Percentiles rank a stretch among this genome's conserved stretches.
Conservation (phyloP, 1,284 basidiomycete genomes). For the Moniliophthora roreri region DNA sequence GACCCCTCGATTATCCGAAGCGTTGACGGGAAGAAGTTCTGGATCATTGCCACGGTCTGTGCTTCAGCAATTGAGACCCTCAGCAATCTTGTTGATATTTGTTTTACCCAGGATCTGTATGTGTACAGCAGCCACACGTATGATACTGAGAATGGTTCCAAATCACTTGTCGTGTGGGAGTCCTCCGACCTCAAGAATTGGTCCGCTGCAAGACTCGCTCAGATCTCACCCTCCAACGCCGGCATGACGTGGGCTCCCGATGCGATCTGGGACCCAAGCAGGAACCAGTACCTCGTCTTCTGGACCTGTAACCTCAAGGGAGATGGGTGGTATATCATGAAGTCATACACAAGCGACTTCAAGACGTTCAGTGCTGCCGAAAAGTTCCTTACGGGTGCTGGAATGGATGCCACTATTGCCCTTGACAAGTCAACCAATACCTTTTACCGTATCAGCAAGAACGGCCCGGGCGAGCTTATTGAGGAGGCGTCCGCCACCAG, state of each 20-base stretch:
- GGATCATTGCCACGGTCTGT: slow-evolving; percentile 17
- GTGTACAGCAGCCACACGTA: slow-evolving; percentile 14
- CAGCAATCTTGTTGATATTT: not conserved
- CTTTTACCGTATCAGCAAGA: no score
- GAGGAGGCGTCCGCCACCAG: no score
- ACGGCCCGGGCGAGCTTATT: no score
- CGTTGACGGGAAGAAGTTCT: slow-evolving; percentile 17
- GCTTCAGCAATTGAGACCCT: not conserved
- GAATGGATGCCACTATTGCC: no score
- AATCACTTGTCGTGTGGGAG: slow-evolving; percentile 19
- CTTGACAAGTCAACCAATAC: no score
- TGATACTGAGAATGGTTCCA: slow-evolving; percentile 14
- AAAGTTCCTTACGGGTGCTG: no score
- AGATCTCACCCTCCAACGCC: slow-evolving; percentile 5
- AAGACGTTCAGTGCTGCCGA: no score
- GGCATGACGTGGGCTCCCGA: slow-evolving; percentile 22
- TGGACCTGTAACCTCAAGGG: no score
- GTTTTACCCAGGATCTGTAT: slow-evolving; percentile 11
- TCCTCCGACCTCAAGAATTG: slow-evolving; percentile 17
- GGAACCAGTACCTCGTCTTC: no score
- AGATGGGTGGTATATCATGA: no score
- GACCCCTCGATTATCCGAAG: slow-evolving; percentile 20
- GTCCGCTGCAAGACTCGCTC: slow-evolving; percentile 8
- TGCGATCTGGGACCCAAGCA: no score
- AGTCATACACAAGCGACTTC: no score